Conservation (phyloP, 2,329 filamentous ascomycete genomes). For the Diaporthe sp. region DNA sequence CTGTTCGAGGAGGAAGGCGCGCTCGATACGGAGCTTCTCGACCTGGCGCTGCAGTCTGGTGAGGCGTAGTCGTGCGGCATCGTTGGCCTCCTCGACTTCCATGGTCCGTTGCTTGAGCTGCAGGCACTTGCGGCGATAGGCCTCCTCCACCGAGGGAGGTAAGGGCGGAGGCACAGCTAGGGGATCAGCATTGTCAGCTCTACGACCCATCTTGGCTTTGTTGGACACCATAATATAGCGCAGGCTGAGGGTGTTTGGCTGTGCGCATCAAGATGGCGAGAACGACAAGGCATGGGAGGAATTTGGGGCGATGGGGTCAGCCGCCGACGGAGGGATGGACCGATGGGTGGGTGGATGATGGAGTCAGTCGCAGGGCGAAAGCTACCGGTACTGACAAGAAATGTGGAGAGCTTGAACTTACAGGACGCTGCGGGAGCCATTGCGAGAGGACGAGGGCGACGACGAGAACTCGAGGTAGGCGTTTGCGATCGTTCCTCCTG, state of each 20-base stretch:
- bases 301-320: conserved; percentile 32
- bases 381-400: conserved; percentile 33
- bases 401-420: conserved; percentile 41
- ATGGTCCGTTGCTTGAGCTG: conserved; percentile 91
- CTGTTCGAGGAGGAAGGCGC: conserved; percentile 81
- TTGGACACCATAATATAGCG: conserved; percentile 36
- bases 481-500: background rate
- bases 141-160: conserved; percentile 93
- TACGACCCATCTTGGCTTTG: conserved; percentile 43
- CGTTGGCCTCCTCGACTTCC: conserved; percentile 93
- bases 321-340: conserved; percentile 7
- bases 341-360: conserved; percentile 24
- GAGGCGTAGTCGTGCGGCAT: conserved; percentile 84
- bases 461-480: background rate
- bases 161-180: conserved; percentile 69
- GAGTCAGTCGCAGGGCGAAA: conserved; percentile 39
- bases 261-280: conserved; percentile 6
- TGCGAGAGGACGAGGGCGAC: conserved; percentile 16
- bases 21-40: conserved; percentile 90
- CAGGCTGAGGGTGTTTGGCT: background rate
- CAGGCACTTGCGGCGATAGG: conserved; percentile 96
- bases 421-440: conserved; percentile 40
- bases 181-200: conserved; percentile 52
- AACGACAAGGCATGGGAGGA: conserved; percentile 16
- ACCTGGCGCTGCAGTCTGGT: conserved; percentile 85